Conservation (phyloP, 1,139 yeast species). For the Candida sp. region DNA sequence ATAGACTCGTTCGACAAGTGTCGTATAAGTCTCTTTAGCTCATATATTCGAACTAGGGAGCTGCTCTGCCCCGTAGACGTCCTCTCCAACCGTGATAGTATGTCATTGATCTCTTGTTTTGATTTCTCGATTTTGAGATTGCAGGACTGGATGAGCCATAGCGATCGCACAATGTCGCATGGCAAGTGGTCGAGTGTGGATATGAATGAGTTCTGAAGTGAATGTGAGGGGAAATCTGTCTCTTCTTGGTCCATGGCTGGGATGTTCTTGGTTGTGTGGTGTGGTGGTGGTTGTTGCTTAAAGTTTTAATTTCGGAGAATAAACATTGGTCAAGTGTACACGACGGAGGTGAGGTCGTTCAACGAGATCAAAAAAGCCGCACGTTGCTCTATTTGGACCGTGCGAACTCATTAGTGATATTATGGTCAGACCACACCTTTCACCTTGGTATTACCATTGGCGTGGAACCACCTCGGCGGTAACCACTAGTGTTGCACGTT, state of each 20-base stretch:
- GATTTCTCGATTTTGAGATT: constrained; percentile 32
- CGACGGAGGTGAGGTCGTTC: too few relatives aligned
- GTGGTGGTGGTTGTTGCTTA: background rate
- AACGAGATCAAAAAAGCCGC: too few relatives aligned
- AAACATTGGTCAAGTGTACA: too few relatives aligned
- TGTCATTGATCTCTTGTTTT: constrained; percentile 20
- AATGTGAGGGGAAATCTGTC: constrained; percentile 9
- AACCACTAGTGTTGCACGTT: too few relatives aligned
- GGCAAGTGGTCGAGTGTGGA: constrained; percentile 53
- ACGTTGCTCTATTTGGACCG: too few relatives aligned
- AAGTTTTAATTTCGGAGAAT: background rate
- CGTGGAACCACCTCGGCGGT: too few relatives aligned
- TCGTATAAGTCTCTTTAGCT: constrained; percentile 12
- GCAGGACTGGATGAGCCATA: constrained; percentile 49
- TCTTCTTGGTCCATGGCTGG: constrained; percentile 3
- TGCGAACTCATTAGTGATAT: too few relatives aligned
- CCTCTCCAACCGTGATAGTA: constrained; percentile 14
- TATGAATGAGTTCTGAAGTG: constrained; percentile 39
- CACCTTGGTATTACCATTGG: too few relatives aligned
- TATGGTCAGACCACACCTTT: too few relatives aligned
- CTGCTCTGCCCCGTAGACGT: background rate
- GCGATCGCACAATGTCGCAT: constrained; percentile 47
- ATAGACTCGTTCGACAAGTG: constrained; percentile 29
- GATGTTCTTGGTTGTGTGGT: background rate
- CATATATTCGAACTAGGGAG: constrained; percentile 7